A percentile compares a stretch with the other conserved stretches of the same genome.
Evolutionary conservation across 2,329 filamentous ascomycete genomes (phyloP).

Genomic region (Diaporthe ilicicola): DNA sequence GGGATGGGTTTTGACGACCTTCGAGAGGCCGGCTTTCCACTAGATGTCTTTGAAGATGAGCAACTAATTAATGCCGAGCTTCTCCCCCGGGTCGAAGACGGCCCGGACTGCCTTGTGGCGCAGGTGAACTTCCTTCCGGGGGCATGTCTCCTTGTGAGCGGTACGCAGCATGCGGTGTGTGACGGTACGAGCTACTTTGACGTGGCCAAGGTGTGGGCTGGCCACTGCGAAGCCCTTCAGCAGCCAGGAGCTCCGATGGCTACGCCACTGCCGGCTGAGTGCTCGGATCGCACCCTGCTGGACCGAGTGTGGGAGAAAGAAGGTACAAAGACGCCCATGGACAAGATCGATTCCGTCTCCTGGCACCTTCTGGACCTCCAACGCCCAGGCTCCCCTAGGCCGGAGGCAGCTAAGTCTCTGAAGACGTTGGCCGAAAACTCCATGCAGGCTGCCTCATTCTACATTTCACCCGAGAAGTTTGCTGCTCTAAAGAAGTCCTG

Average conservation of each 20-base stretch:
- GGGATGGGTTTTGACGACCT: slow-evolving; percentile 29
- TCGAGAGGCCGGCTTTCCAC: slow-evolving; percentile 34
- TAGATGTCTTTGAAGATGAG: slow-evolving; percentile 33
- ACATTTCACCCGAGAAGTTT: slow-evolving; percentile 29
- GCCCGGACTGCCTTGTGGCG: slow-evolving; percentile 35
- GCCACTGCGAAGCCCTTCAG: slow-evolving; percentile 23
- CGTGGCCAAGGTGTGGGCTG: slow-evolving; percentile 32
- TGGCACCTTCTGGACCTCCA: slow-evolving; percentile 4
- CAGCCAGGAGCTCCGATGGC: slow-evolving; percentile 23
- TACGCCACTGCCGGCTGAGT: not conserved
- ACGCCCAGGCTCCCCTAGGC: not conserved
- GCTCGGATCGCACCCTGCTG: not conserved
- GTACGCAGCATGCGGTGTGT: slow-evolving; percentile 23
- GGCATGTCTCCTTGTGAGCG: slow-evolving; percentile 28
- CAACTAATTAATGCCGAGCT: slow-evolving; percentile 17
- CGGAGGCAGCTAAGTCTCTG: not conserved
- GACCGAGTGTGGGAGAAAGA: slow-evolving; percentile 30
- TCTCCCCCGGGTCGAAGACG: slow-evolving; percentile 12
- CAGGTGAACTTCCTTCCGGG: slow-evolving; percentile 37
- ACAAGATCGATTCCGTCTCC: not conserved
- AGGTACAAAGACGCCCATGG: not conserved
- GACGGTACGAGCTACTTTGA: slow-evolving; percentile 26
- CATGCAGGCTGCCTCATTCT: slow-evolving; percentile 28
- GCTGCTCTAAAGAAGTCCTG: slow-evolving; percentile 11
- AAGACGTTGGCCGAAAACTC: not conserved